Evolutionary conservation across 2,329 filamentous ascomycete species (phyloP).

Genomic region (Aspergillus fumigatiaffinis): DNA sequence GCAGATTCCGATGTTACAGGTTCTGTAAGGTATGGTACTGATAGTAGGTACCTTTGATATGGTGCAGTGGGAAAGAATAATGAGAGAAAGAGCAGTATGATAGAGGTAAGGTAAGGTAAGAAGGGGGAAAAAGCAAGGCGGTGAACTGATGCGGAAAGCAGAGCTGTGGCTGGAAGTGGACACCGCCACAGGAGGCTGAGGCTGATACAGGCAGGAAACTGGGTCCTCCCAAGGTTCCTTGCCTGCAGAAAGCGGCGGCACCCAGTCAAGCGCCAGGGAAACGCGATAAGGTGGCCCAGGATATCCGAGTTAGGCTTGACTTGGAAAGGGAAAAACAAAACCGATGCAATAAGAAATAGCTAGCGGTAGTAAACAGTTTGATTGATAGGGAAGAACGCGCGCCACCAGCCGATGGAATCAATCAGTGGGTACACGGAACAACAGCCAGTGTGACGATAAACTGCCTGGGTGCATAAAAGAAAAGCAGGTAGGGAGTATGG

Average conservation of each 20-base stretch:
- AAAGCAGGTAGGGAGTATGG: not conserved
- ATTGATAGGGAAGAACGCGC: not conserved
- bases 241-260: conserved; percentile 16
- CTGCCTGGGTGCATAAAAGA: conserved; percentile 10
- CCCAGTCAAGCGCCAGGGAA: conserved; percentile 2
- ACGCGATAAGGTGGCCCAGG: not conserved
- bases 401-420: conserved; percentile 14
- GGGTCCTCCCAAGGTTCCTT: conserved; percentile 12
- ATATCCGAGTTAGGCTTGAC: not conserved
- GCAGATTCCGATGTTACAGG: too few relatives aligned
- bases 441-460: not conserved
- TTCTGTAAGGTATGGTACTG: too few relatives aligned
- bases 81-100: too few relatives aligned
- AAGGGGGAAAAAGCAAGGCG: not conserved
- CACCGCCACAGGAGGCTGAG: conserved; percentile 18
- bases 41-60: too few relatives aligned
- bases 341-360: conserved; percentile 1
- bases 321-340: not conserved
- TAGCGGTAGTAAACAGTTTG: not conserved
- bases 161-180: conserved; percentile 4
- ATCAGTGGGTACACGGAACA: conserved; percentile 16
- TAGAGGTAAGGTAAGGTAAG: not conserved
- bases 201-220: too few relatives aligned
- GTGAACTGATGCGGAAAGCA: not conserved
- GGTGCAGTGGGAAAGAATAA: too few relatives aligned